Evolutionary conservation across 2,329 filamentous ascomycete species (phyloP), one percentile per base, ranked within the genome.

Genomic region (Dendrostoma leiphaemia): DNA sequence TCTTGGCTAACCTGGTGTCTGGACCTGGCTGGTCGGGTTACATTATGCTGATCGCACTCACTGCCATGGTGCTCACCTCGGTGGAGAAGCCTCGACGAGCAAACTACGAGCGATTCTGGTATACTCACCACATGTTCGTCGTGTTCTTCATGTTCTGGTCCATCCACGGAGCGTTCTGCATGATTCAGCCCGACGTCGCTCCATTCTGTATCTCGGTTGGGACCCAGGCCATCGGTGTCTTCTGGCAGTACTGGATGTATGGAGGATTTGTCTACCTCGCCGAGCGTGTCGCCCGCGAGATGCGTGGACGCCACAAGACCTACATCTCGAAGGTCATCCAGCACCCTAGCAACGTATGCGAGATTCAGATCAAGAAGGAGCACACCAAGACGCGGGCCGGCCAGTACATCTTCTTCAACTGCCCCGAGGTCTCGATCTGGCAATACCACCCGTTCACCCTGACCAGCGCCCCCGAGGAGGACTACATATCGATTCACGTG

Each of bases 331-430:
- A 94, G 74, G 90, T 95, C 59, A 86, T 95, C 60, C 90, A 94
- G 74, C 90, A 95, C 69, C 90, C 90, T 7, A 91, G 88, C 76
- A 91, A 91, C 65, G 90, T 95, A 17, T 89, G 89, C 69, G 90
- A 95, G 73, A 92, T 95, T 58, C 90, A 94, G 74, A 91, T 95
- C 75, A 92, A 93, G 79, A 94, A 94, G 73, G 89, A 92, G 67
- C 77, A 91, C 72, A 92, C 89, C 41, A 91, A 87, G 77, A 91
- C 89, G 3, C 80, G 82, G 49, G 88, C 90, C 19, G 90, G 90
- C 48, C 89, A 91, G 79, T 94, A 94, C 74, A 93, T 95, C 64
- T 93, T 93, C 75, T 79, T 94, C 63, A 93, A 88, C 76, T 94
- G 90, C 68, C 90, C 90, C 1, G 89, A 90, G 61, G 85, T 94